A percentile compares a stretch with the other conserved stretches of the same genome.
Conservation (phyloP, 139 green algal species). For the Auxenochlorella protothecoides region DNA sequence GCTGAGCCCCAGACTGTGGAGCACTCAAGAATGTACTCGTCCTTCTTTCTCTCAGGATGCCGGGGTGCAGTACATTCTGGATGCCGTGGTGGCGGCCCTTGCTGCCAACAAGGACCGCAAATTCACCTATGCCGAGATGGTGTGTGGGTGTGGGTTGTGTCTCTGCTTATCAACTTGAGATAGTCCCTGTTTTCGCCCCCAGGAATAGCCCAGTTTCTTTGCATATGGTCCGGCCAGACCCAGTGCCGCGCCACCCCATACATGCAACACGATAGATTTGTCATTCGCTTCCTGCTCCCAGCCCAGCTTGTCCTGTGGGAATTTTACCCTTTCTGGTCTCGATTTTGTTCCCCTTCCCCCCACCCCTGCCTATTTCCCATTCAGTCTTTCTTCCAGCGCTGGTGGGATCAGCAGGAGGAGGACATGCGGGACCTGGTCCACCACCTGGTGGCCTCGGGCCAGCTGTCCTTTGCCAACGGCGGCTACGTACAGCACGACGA, state of each 20-base stretch:
- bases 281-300: neutral
- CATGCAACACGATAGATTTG: too few species aligned
- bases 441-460: slow-evolving; percentile 32
- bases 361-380: neutral
- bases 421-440: slow-evolving; percentile 29
- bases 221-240: too few species aligned
- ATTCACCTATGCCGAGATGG: slow-evolving; percentile 76
- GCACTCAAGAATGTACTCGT: too few species aligned
- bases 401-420: slow-evolving; percentile 62
- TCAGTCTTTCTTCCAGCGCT: slow-evolving; percentile 72
- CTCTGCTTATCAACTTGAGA: too few species aligned
- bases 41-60: slow-evolving; percentile 30
- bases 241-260: too few species aligned
- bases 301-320: neutral
- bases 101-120: slow-evolving; percentile 44
- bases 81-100: slow-evolving; percentile 59
- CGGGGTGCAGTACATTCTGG: slow-evolving; percentile 70
- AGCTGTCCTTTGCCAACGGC: slow-evolving; percentile 75
- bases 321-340: neutral
- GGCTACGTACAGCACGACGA: slow-evolving; percentile 86
- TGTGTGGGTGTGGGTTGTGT: slow-evolving; percentile 2
- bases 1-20: too few species aligned
- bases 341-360: neutral
- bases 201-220: too few species aligned
- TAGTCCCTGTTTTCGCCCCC: too few species aligned